Evolutionary conservation across 2,329 filamentous ascomycete species (phyloP).

Genomic region (Chrysoporthe austroafricana): DNA sequence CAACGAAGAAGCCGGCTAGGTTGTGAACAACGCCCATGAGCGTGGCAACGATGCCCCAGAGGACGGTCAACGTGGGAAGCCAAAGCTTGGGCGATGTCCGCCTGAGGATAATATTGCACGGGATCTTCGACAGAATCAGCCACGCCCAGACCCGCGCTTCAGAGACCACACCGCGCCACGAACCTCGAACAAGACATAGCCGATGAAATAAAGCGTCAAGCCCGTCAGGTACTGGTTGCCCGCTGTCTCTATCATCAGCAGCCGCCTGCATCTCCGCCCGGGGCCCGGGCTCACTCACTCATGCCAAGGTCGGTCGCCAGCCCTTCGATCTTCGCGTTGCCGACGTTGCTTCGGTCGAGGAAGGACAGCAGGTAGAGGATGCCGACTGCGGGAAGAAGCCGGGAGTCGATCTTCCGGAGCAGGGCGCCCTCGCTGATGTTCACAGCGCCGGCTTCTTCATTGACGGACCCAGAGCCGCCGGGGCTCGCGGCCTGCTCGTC

Average conservation of each 20-base stretch:
- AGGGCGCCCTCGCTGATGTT: slow-evolving; percentile 59
- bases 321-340: slow-evolving; percentile 62
- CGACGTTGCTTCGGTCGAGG: slow-evolving; percentile 62
- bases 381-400: slow-evolving; percentile 57
- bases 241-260: slow-evolving; percentile 38
- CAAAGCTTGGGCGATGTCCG: slow-evolving; percentile 60
- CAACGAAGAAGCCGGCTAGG: slow-evolving; percentile 54
- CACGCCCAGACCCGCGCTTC: neutral
- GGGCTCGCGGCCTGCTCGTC: slow-evolving; percentile 6
- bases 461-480: slow-evolving; percentile 13
- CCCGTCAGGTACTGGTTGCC: slow-evolving; percentile 68
- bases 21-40: slow-evolving; percentile 54
- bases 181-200: slow-evolving; percentile 61
- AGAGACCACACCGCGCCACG: slow-evolving; percentile 5
- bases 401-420: slow-evolving; percentile 58
- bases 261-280: neutral
- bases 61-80: slow-evolving; percentile 60
- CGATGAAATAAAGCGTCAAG: slow-evolving; percentile 68
- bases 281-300: slow-evolving; percentile 44
- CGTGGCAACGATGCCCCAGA: slow-evolving; percentile 60
- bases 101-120: slow-evolving; percentile 66
- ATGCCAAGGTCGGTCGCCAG: slow-evolving; percentile 56
- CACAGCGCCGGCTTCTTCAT: slow-evolving; percentile 17
- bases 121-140: slow-evolving; percentile 45
- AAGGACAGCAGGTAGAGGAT: slow-evolving; percentile 61